Percentiles rank a stretch among this genome's conserved stretches.
phyloP scores from a whole-genome alignment of 2,329 filamentous ascomycete species.

The Rhinocladiella similis region DNA sequence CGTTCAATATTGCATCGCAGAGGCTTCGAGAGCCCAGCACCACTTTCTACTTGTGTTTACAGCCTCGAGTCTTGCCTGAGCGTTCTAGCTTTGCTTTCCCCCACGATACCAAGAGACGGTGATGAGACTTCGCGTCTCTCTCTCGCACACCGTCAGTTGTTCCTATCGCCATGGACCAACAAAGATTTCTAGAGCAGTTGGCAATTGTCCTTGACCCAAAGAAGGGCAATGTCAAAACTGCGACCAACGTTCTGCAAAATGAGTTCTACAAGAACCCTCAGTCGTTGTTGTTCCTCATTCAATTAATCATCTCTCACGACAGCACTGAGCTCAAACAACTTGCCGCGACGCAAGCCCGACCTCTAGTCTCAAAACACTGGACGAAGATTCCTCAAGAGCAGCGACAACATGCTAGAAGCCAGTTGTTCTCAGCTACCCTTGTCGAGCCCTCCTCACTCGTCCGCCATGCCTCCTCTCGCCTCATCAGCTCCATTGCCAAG shows the following conservation, averaged over 20 bases:
- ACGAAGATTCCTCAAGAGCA: slow-evolving; percentile 68
- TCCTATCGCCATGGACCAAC: slow-evolving; percentile 65
- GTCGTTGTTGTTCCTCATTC: slow-evolving; percentile 80
- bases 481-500: slow-evolving; percentile 83
- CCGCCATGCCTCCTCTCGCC: slow-evolving; percentile 82
- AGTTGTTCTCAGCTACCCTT: slow-evolving; percentile 80
- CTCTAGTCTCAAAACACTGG: slow-evolving; percentile 87
- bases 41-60: background rate
- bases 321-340: slow-evolving; percentile 76
- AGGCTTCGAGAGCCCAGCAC: background rate
- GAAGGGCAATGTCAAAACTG: slow-evolving; percentile 84
- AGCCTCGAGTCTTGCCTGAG: background rate
- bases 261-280: slow-evolving; percentile 87
- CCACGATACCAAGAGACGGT: background rate
- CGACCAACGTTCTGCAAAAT: slow-evolving; percentile 86
- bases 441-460: slow-evolving; percentile 74
- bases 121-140: background rate
- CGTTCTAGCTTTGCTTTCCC: too few relatives aligned
- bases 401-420: slow-evolving; percentile 76
- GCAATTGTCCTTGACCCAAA: slow-evolving; percentile 79
- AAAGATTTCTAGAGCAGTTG: slow-evolving; percentile 82
- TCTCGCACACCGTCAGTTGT: background rate
- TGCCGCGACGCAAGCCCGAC: slow-evolving; percentile 84
- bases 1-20: background rate
- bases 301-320: slow-evolving; percentile 80